Evolutionary conservation across 2,329 filamentous ascomycete species (phyloP), one percentile per base, ranked within the genome.

Genomic region (Sclerotinia trifoliorum): DNA sequence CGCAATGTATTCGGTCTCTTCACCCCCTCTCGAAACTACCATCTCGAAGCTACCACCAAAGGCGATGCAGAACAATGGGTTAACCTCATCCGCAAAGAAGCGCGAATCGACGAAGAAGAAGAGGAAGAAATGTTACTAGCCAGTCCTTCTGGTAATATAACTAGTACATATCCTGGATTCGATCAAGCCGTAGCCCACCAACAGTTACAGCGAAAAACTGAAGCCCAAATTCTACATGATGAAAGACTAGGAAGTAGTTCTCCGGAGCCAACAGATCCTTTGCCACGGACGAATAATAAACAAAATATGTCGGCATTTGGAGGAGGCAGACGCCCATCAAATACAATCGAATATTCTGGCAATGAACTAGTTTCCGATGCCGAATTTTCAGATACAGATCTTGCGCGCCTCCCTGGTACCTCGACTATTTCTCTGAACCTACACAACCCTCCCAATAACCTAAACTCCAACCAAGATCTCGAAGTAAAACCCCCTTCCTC

Each of bases 1-100:
- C 86, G 92, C 65, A 88, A 97, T 77, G 87, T 97, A 70, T 98
- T 99, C 77, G 95, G 92, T 26, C 85, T 98, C 57, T 99, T 97
- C 80, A 94, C 93, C 0, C 91, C 94, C 0, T 90, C 93, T 21
- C 90, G 90, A 73, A 98, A 97, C 80, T 97, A 90, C 80, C 93
- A 97, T 76, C 88, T 99, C 69, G 91, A 96, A 78, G 93, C 92
- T 0, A 78, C 83, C 44, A 90, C 86, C 5, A 85, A 88, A 63
- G 82, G 87, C 69, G 94, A 97, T 71, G 92, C 92, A 7, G 86
- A 91, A 70, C 88, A 91, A 76, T 99, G 95, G 95, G 91, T 97
- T 24, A 84, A 91, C 35, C 80, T 91, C 64, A 94, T 98, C 75
- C 86, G 93, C 60, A 83, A 83, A 68, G 89, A 95, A 74, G 92